These are phyloP conservation scores for Pyricularia pennisetigena DNA, from an alignment of 2,329 filamentous ascomycete species.

Conservation along the genomic window DNA sequence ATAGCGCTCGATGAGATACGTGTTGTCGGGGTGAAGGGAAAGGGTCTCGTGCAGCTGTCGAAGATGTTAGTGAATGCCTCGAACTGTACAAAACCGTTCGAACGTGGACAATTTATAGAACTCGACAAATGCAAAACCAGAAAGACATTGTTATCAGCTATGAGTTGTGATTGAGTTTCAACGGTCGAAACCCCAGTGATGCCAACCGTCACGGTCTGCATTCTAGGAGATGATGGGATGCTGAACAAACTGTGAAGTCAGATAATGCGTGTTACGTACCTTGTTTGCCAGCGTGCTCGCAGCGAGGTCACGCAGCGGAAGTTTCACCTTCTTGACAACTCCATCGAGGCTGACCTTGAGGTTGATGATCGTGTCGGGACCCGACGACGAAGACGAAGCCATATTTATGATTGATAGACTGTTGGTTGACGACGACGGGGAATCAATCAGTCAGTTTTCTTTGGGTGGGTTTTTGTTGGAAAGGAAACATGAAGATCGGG, in stretches of 20 bases:
- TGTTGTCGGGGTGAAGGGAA: conserved; percentile 49
- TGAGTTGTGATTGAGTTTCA: neutral
- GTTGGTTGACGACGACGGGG: neutral
- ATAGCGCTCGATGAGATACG: conserved; percentile 76
- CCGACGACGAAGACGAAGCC: conserved; percentile 23
- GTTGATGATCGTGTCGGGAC: conserved; percentile 65
- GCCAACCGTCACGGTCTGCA: neutral
- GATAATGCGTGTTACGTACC: conserved; percentile 47
- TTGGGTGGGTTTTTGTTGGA: neutral
- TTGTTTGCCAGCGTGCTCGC: conserved; percentile 67
- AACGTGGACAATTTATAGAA: neutral
- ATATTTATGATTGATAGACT: conserved; percentile 6
- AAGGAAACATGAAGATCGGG: neutral
- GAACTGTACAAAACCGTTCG: no score
- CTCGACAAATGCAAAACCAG: neutral
- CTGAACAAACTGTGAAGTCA: neutral
- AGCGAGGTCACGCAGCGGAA: conserved; percentile 76
- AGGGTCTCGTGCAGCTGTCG: conserved; percentile 62
- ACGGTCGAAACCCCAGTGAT: no score
- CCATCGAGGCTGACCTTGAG: conserved; percentile 78
- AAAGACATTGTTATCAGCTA: neutral
- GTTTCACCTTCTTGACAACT: conserved; percentile 72
- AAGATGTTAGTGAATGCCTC: neutral
- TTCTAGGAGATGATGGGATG: neutral
- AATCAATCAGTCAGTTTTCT: neutral